Base-by-base conservation (phyloP, 192 early-diverging fungal species). In the Geosiphon pyriformis region DNA sequence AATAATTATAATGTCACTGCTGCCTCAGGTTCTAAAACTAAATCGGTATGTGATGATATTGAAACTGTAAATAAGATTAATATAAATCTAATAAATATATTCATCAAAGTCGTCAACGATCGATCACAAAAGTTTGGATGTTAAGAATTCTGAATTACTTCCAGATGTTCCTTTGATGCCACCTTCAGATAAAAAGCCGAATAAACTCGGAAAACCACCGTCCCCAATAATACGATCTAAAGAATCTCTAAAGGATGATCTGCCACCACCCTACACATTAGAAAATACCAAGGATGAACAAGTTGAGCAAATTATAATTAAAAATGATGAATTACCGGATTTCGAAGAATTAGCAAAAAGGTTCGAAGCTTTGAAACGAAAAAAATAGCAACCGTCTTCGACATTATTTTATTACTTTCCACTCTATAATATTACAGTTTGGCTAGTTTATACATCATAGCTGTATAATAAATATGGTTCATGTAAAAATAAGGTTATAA, bases 261-360 rank as follows among this genome's bases (percentile, higher is more conserved):
- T 51, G 2, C 30, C 70, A 59, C 17, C 65, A 33, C 59, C 74
- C 25, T 78, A 76, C 29, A 52, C 54, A 15, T 49, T 50, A 30
- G 27, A 65, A 77, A 72, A 50, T 72, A 67, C 34, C 33, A 65
- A 2, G 72, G 60, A 49, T 51, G 55, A 58, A 66, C 50, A 34
- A 64, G 32, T 25, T 61, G 4, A 2, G 32, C 34, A 15, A 49
- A 65, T 4, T 50, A 33, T 46, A 60, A 68, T 59, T 49, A 22
- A 26, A 71, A 74, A 71, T 51, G 76, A 82, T 54, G 78, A 75
- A 7, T 55, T 81, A 12, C 85, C 85, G 1, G 80, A 90, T 47
- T 82, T 92, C 74, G 92, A 92, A 42, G 88, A 88, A 30, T 70
- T 94, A 27, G 78, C 87, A 25, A 87, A 75, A 64, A 77, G 91